Evolutionary conservation across 164 flowering plant species (phyloP), one percentile per base, ranked within the genome.

Genomic region (Saururus chinensis): DNA sequence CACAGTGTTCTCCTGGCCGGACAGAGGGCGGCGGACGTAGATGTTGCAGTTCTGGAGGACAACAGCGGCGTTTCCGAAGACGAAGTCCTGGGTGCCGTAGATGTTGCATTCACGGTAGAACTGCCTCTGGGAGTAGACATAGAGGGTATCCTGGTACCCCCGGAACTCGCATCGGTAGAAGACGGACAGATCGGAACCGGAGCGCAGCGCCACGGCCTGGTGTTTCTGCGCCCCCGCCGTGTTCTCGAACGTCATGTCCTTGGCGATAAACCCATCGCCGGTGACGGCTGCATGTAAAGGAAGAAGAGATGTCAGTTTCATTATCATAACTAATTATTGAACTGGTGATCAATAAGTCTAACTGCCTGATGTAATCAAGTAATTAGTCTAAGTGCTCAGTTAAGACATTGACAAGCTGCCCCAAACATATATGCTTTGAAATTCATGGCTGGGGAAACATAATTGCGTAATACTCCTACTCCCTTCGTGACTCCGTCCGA

Each of bases 111-210:
- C 63, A 10, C 82, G 77, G 70, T 83, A 85, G 71, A 85, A 83
- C 58, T 85, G 91, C 42, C 86, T 77, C 11, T 72, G 65, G 6
- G 86, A 68, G 77, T 81, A 59, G 40, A 76, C 79, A 51, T 80
- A 82, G 19, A 84, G 58, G 30, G 89, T 82, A 74, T 84, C 88
- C 49, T 84, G 88, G 75, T 81, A 84, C 19, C 86, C 86, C 53
- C 78, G 74, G 77, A 84, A 75, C 71, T 75, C 68, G 70, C 89
- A 84, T 4, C 78, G 24, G 68, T 74, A 80, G 69, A 82, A 75
- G 1, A 80, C 76, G 0, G 84, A 81, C 53, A 41, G 67, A 23
- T 83, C 88, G 4, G 83, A 68, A 58, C 80, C 71, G 1, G 81
- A 73, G 0, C 86, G 82, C 49, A 84, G 70, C 0, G 88, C 88